Conservation (phyloP, 1,139 yeast species). For the Barnettozyma hawaiiensis region DNA sequence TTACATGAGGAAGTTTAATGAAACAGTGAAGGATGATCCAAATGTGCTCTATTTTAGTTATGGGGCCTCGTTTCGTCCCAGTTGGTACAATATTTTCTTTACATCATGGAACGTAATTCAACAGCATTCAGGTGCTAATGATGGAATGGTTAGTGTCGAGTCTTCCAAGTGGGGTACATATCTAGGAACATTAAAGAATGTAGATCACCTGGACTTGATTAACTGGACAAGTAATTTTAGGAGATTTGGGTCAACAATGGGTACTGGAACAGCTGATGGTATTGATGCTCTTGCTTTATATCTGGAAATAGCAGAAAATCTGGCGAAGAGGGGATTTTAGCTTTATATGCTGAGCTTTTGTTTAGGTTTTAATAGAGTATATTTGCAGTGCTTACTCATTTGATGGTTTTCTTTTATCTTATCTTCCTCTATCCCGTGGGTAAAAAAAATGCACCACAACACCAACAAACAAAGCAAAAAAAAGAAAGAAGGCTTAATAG, state of each 20-base stretch:
- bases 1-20: slow-evolving; percentile 50
- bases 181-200: slow-evolving; percentile 68
- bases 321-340: slow-evolving; percentile 55
- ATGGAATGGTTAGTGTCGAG: slow-evolving; percentile 76
- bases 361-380: too few relatives aligned
- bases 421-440: too few relatives aligned
- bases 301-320: slow-evolving; percentile 62
- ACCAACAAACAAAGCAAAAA: too few relatives aligned
- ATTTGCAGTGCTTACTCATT: too few relatives aligned
- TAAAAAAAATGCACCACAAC: too few relatives aligned
- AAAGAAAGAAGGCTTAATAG: too few relatives aligned
- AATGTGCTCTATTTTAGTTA: slow-evolving; percentile 71
- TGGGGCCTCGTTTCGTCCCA: slow-evolving; percentile 69
- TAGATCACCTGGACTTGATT: slow-evolving; percentile 81
- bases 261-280: slow-evolving; percentile 30
- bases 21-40: slow-evolving; percentile 47
- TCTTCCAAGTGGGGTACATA: slow-evolving; percentile 84
- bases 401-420: too few relatives aligned
- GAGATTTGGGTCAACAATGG: slow-evolving; percentile 24
- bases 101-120: slow-evolving; percentile 58
- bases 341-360: too few relatives aligned
- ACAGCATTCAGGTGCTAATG: slow-evolving; percentile 53
- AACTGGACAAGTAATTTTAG: slow-evolving; percentile 70
- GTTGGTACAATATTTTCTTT: slow-evolving; percentile 55
- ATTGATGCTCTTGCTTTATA: slow-evolving; percentile 75